Conservation (phyloP, 192 early-diverging fungal species). For the Backusella sp. region DNA sequence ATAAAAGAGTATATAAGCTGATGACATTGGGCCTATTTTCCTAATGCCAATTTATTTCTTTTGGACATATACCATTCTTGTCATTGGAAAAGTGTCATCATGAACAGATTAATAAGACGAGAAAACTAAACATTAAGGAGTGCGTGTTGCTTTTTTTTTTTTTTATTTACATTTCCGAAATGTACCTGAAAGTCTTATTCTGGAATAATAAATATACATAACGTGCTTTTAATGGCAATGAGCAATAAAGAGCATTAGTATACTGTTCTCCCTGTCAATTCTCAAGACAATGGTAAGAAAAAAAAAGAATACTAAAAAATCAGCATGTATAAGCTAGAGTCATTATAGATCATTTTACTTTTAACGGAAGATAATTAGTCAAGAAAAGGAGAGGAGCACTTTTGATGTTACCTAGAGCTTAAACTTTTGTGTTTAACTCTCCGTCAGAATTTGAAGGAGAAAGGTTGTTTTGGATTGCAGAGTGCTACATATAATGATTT, state of each 20-base stretch:
- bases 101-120: background rate
- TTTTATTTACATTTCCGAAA: background rate
- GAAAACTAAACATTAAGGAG: background rate
- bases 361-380: constrained; percentile 3
- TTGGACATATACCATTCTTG: background rate
- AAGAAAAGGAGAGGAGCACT: background rate
- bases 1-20: background rate
- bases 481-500: background rate
- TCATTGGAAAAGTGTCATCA: background rate
- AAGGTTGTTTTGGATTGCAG: background rate
- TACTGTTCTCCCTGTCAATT: background rate
- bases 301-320: background rate
- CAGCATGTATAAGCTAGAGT: background rate
- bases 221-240: background rate
- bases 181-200: background rate
- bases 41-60: background rate
- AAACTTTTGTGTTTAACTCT: constrained; percentile 1
- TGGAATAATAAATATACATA: background rate
- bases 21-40: background rate
- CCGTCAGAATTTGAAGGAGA: constrained; percentile 3
- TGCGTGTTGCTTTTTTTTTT: background rate
- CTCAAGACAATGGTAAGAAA: background rate
- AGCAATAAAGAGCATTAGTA: background rate
- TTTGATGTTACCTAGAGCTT: constrained; percentile 3
- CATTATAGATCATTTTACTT: background rate